Base-by-base conservation (phyloP, 108 stramenopile genomes). In the Nitzschia sp. region DNA sequence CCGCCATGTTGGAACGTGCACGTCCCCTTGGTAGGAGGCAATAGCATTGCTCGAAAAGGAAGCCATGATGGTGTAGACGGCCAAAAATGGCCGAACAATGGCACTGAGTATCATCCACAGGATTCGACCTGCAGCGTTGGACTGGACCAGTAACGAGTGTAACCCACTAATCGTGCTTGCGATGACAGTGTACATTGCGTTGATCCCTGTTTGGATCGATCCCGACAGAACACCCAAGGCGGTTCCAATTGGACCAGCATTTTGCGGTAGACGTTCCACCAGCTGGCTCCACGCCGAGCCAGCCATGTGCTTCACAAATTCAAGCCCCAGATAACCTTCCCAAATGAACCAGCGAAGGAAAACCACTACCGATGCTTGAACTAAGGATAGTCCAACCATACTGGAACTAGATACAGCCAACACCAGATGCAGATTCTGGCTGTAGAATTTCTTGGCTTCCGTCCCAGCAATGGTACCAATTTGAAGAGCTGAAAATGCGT, bases 401-500 rank as follows among this genome's bases (percentile, higher is more conserved):
- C 64, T 53, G 1, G 19, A 46, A 18, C 76, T 80, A 0, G 65
- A n/a, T 6, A 54, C 36, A 1, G 68, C 74, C n/a, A 78, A 70
- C 11, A 49, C 60, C 1, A 72, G 29, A 26, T 76, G 77, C 0
- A 81, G 70, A 24, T 77, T 64, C n/a, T 72, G 53, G 49, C 77
- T 72, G 74, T 81, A 85, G 58, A 72, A 85, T 27, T 51, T 33
- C 48, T 69, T 70, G 18, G 77, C 70, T 57, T 78, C 66, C 29
- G 46, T 36, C 17, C 84, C 84, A 19, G 84, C 63, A 28, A 80
- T 81, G 46, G 46, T 34, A 17, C 84, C 84, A 19, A 85, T 42
- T 56, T 85, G 79, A 26, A 85, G 47, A 1, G 80, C 59, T 2
- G 57, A 60, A 46, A 85, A 85, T 23, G 77, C 74, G 38, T 85